These are phyloP conservation scores for Scutellaria minor DNA, from an alignment of 257 asterid species.

Conservation along the genomic window DNA sequence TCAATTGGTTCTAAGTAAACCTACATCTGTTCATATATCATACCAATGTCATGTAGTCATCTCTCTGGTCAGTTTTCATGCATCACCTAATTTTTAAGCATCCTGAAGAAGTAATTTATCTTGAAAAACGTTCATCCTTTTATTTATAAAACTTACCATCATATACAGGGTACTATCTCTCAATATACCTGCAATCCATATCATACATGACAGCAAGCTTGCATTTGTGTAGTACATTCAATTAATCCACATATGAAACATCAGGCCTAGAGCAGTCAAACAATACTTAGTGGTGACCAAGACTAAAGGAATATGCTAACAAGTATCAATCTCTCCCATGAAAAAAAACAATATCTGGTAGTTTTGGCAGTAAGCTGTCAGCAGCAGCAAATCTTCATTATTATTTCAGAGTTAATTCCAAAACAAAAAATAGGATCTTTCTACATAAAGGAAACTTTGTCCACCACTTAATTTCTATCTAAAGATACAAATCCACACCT, in stretches of 20 bases:
- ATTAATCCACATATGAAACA: background rate
- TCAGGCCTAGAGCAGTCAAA: constrained; percentile 16
- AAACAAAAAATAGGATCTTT: background rate
- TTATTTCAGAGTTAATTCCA: background rate
- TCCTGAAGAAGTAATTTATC: constrained; percentile 9
- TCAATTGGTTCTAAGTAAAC: background rate
- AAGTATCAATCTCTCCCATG: background rate
- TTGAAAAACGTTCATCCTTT: background rate
- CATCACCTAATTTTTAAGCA: constrained; percentile 3
- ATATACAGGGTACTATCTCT: background rate
- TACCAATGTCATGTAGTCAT: constrained; percentile 10
- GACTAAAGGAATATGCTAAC: constrained; percentile 16
- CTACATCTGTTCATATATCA: constrained; percentile 16
- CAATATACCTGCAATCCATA: background rate
- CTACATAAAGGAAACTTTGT: background rate
- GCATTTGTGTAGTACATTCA: background rate
- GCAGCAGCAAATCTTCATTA: constrained; percentile 7
- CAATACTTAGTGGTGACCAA: background rate
- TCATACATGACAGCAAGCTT: constrained; percentile 20
- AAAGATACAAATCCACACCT: background rate
- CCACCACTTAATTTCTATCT: no score
- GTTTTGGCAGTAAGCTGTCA: constrained; percentile 17
- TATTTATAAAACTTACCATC: background rate
- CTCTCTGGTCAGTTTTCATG: background rate
- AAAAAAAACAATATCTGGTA: background rate